Evolutionary conservation across 768 basidiomycete genomes (phyloP).

Genomic region (Tulasnella sp.): DNA sequence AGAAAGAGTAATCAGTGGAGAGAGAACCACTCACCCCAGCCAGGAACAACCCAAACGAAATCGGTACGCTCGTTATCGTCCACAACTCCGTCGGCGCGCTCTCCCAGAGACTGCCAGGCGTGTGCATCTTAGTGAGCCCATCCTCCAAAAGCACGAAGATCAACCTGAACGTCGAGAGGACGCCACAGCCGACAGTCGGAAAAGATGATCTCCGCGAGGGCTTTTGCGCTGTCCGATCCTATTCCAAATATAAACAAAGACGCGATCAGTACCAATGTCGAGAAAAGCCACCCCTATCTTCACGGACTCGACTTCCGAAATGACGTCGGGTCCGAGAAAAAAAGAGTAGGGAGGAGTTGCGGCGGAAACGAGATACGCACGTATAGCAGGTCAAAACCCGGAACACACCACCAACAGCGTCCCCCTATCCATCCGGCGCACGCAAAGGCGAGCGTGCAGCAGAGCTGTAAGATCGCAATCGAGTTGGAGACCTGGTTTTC

Average conservation of each 20-base stretch:
- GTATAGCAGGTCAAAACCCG: constrained; percentile 80
- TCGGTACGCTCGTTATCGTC: constrained; percentile 47
- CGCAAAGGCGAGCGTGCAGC: constrained; percentile 82
- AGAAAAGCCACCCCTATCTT: neutral
- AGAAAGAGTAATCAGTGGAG: neutral
- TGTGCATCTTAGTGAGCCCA: constrained; percentile 56
- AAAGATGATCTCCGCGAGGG: constrained; percentile 66
- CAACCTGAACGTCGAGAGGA: constrained; percentile 64
- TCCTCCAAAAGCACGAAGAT: constrained; percentile 71
- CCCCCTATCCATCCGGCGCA: constrained; percentile 85
- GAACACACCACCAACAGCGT: constrained; percentile 62
- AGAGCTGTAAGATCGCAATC: constrained; percentile 73
- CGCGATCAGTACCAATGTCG: neutral
- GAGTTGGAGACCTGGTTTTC: constrained; percentile 67
- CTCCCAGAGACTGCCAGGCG: constrained; percentile 71
- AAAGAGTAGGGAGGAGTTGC: too few species aligned
- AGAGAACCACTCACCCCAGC: constrained; percentile 52
- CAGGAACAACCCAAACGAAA: constrained; percentile 82
- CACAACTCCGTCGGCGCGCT: constrained; percentile 58
- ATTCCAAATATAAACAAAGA: neutral
- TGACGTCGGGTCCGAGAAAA: neutral
- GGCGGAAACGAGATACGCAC: constrained; percentile 35
- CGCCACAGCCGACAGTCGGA: constrained; percentile 60
- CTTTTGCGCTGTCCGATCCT: constrained; percentile 53
- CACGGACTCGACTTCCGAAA: neutral